A percentile compares a stretch with the other conserved stretches of the same genome.
Conservation (phyloP, 2,329 filamentous ascomycete species). For the Bipolaris zeicola region DNA sequence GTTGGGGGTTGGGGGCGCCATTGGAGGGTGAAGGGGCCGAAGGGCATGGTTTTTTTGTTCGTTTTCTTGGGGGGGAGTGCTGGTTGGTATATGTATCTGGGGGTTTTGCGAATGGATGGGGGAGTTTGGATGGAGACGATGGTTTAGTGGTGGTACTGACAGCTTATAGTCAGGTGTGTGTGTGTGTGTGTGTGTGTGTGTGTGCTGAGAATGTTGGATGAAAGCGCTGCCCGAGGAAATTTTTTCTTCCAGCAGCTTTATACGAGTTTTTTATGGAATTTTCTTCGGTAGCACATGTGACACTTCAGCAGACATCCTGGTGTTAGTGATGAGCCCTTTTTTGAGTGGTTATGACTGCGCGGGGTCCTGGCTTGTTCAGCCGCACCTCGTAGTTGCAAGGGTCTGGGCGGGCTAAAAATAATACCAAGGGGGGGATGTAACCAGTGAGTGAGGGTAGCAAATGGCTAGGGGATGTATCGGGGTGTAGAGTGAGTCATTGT, state of each 20-base stretch:
- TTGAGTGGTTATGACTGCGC: slow-evolving; percentile 7
- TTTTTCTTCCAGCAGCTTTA: no score
- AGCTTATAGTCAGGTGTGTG: no score
- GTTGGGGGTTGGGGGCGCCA: slow-evolving; percentile 35
- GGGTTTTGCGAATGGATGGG: no score
- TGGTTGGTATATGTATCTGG: no score
- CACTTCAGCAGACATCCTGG: not conserved
- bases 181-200: no score
- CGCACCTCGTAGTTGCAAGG: slow-evolving; percentile 6
- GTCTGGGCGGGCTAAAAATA: slow-evolving; percentile 5
- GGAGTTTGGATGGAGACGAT: no score
- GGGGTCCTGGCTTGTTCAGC: slow-evolving; percentile 18
- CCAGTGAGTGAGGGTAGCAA: not conserved
- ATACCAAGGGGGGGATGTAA: not conserved
- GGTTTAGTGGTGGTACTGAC: not conserved
- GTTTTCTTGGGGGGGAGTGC: no score
- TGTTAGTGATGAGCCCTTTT: no score
- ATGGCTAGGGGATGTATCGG: not conserved
- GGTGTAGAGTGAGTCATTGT: not conserved
- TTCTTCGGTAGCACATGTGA: not conserved
- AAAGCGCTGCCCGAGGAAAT: no score
- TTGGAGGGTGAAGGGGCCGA: slow-evolving; percentile 39
- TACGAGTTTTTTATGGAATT: not conserved
- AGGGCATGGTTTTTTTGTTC: slow-evolving; percentile 21
- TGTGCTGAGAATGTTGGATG: no score